Conservation (phyloP, 805 yeast genomes). For the Yamadazyma paraphyllophila region DNA sequence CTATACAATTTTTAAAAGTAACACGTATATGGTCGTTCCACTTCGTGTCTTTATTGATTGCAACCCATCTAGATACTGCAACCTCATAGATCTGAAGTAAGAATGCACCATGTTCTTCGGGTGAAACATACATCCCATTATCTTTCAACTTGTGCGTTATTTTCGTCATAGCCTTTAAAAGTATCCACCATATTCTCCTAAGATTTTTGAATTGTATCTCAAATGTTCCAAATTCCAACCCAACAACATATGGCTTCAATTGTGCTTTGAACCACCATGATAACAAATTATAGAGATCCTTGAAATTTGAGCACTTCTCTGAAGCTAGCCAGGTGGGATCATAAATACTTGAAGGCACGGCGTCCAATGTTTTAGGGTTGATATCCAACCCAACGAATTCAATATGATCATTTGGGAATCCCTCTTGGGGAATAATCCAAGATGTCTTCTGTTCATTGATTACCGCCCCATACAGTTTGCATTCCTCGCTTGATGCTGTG, state of each 20-base stretch:
- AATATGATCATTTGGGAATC: neutral
- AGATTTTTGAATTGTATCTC: conserved; percentile 16
- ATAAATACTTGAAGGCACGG: neutral
- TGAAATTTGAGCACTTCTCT: conserved; percentile 8
- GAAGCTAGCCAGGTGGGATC: conserved; percentile 9
- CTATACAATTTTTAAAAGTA: neutral
- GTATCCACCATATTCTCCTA: conserved; percentile 8
- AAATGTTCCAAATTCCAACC: conserved; percentile 15
- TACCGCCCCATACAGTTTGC: conserved; percentile 33
- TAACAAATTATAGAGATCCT: conserved; percentile 19
- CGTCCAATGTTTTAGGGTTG: conserved; percentile 1
- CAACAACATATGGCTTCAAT: conserved; percentile 16
- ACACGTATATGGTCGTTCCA: conserved; percentile 6
- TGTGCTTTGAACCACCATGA: conserved; percentile 21
- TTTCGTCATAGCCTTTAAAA: neutral
- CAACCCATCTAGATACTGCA: conserved; percentile 10
- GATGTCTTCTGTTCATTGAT: conserved; percentile 31
- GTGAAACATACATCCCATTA: conserved; percentile 4
- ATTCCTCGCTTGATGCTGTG: conserved; percentile 18
- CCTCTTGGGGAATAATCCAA: conserved; percentile 13
- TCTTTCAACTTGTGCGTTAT: neutral
- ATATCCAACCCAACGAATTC: conserved; percentile 18
- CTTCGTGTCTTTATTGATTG: conserved; percentile 2
- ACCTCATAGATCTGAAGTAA: conserved; percentile 5
- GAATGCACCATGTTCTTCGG: conserved; percentile 6